Percentiles rank a stretch among this genome's conserved stretches.
These are phyloP conservation scores for Kalanchoe fedtschenkoi DNA, from an alignment of 164 flowering plant species.

Conservation along the genomic window DNA sequence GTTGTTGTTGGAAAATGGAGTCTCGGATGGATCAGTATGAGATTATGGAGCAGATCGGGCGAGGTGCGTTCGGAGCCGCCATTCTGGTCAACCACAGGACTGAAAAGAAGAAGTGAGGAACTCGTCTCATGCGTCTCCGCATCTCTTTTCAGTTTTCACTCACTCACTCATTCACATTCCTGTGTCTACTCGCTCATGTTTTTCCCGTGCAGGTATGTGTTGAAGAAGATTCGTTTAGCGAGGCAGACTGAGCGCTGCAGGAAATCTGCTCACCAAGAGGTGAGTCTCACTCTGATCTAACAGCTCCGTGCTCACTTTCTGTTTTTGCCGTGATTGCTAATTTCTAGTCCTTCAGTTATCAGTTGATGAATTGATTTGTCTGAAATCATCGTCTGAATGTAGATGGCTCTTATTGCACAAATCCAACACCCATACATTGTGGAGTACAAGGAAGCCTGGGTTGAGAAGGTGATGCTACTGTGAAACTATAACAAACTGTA, in stretches of 20 bases:
- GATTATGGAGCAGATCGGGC: constrained; percentile 98
- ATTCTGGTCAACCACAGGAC: constrained; percentile 81
- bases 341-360: neutral
- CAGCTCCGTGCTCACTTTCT: neutral
- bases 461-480: constrained; percentile 61
- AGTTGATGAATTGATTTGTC: constrained; percentile 3
- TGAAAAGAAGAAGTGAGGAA: constrained; percentile 71
- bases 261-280: constrained; percentile 98
- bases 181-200: neutral
- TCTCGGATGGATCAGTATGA: constrained; percentile 97
- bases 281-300: constrained; percentile 10
- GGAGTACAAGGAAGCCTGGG: constrained; percentile 99
- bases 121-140: neutral
- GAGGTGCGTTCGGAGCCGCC: constrained; percentile 98
- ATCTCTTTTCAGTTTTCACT: too few species aligned
- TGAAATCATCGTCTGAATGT: constrained; percentile 11
- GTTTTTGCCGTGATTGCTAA: constrained; percentile 7
- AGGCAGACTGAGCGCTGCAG: constrained; percentile 93
- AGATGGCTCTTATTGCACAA: constrained; percentile 97
- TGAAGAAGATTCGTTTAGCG: constrained; percentile 95
- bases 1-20: constrained; percentile 33
- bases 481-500: neutral
- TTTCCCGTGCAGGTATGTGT: constrained; percentile 54
- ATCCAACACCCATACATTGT: constrained; percentile 90
- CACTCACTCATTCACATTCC: too few species aligned